Conservation (phyloP, 2,329 filamentous ascomycete species). For the Talaromyces sp. region DNA sequence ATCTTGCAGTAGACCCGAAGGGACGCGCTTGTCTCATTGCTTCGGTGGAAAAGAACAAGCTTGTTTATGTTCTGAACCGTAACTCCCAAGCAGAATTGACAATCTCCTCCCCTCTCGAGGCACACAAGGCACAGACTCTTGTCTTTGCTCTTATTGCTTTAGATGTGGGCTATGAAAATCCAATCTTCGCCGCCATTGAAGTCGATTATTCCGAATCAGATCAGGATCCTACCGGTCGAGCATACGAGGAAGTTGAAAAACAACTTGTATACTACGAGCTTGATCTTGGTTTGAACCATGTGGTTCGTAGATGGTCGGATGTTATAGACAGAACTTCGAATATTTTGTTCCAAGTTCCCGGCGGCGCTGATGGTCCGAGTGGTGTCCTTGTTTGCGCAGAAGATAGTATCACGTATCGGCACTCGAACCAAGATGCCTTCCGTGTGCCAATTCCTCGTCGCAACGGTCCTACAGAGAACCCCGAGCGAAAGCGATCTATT, state of each 20-base stretch:
- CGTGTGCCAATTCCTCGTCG: conserved; percentile 84
- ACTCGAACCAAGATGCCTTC: conserved; percentile 87
- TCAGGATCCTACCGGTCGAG: conserved; percentile 80
- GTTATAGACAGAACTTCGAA: conserved; percentile 84
- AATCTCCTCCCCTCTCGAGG: conserved; percentile 94
- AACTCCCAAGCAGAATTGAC: conserved; percentile 91
- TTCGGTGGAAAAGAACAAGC: conserved; percentile 96
- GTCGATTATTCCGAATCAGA: conserved; percentile 89
- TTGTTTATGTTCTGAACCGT: conserved; percentile 96
- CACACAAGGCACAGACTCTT: conserved; percentile 85
- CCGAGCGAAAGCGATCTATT: conserved; percentile 80
- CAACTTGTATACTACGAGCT: conserved; percentile 95
- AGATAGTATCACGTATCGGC: conserved; percentile 93
- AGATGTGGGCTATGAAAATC: conserved; percentile 95
- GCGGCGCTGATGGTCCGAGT: conserved; percentile 86
- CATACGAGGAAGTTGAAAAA: conserved; percentile 77
- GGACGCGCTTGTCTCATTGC: conserved; percentile 92
- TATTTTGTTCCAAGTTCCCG: conserved; percentile 90
- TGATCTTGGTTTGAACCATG: conserved; percentile 88
- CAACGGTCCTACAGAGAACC: conserved; percentile 83
- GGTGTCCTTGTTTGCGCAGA: conserved; percentile 93
- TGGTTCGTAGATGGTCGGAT: conserved; percentile 94
- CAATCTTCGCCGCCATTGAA: conserved; percentile 91
- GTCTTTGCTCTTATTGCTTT: conserved; percentile 83
- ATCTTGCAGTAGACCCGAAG: conserved; percentile 91